Base-by-base conservation (phyloP, 2,329 filamentous ascomycete genomes). In the Xylaria sp. region DNA sequence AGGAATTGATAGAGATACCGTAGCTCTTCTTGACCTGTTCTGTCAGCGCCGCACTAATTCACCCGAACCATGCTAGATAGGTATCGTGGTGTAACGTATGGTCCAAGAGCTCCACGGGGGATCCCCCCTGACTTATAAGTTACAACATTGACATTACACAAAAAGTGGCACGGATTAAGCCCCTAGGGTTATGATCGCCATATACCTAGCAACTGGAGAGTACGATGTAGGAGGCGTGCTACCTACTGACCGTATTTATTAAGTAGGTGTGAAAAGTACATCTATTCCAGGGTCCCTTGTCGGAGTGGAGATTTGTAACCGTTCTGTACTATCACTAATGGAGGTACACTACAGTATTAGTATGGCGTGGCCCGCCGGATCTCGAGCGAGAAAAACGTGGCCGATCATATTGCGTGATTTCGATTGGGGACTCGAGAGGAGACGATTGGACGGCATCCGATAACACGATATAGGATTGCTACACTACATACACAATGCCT, bases 341-440 rank as follows among this genome's bases (percentile, higher is more conserved):
- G 14, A 34, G 39, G 39, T 45, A 45, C 39, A 45, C 39, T 5
- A 45, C 39, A 45, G 39, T 24, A 50, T 19, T 24, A 30, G 11
- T 17, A 62, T 55, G 60, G 51, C 34, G 21, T 57, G 54, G 27
- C 63, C 48, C 56, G 56, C 56, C 50, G 30, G 48, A 65, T 61
- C 63, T 55, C 30, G 48, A 60, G 42, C n/a, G 51, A 42, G 51
- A 65, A 65, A 65, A 65, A 57, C 56, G 63, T 65, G 63, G 63
- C 19, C 50, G 63, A 65, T 65, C 63, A 48, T 56, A 60, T 65
- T 60, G 63, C 63, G 56, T 61, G 63, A 65, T 65, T 60, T 61
- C 34, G 17, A 59, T 65, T 59, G 54, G 61, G 30, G 48, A 34
- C 54, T 51, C 27, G 42, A 19, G 42, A 51, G 36, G 19, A 39